A percentile compares a stretch with the other conserved stretches of the same genome.
Evolutionary conservation across 78 protist species (phyloP).

Genomic region (Dictyostelium citrinum): DNA sequence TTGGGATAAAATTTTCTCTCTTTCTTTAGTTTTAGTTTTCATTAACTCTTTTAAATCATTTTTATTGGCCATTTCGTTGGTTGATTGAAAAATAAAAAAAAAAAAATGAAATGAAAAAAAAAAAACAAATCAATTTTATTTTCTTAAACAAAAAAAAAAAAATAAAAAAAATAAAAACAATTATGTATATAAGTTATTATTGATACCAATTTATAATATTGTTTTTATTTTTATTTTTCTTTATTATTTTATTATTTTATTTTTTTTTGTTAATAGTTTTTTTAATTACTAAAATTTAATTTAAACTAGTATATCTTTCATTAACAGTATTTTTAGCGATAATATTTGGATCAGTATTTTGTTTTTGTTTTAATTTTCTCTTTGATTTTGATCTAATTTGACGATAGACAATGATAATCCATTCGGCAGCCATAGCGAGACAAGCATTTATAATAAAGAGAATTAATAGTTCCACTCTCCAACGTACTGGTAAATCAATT

Average conservation of each 20-base stretch:
- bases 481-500: not conserved
- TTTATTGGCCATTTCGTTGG: not conserved
- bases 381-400: not conserved
- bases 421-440: conserved; percentile 20
- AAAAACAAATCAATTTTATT: not conserved
- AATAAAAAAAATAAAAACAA: too few species aligned
- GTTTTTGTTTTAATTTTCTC: not conserved
- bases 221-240: too few species aligned
- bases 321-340: not conserved
- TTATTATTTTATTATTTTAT: not conserved
- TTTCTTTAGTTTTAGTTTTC: not conserved
- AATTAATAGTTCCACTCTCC: conserved; percentile 9
- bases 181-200: too few species aligned
- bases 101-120: not conserved
- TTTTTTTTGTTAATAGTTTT: not conserved
- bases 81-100: not conserved
- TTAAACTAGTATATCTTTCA: not conserved
- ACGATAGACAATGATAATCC: conserved; percentile 11
- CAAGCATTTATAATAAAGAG: conserved; percentile 2
- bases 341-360: not conserved
- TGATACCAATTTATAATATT: too few species aligned
- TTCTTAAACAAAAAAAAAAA: not conserved
- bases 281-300: not conserved
- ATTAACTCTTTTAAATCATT: conserved; percentile 18
- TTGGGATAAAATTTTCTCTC: not conserved